A percentile compares a stretch with the other conserved stretches of the same genome.
phyloP scores from a whole-genome alignment of 768 basidiomycete species.

The Megacollybia marginata region DNA sequence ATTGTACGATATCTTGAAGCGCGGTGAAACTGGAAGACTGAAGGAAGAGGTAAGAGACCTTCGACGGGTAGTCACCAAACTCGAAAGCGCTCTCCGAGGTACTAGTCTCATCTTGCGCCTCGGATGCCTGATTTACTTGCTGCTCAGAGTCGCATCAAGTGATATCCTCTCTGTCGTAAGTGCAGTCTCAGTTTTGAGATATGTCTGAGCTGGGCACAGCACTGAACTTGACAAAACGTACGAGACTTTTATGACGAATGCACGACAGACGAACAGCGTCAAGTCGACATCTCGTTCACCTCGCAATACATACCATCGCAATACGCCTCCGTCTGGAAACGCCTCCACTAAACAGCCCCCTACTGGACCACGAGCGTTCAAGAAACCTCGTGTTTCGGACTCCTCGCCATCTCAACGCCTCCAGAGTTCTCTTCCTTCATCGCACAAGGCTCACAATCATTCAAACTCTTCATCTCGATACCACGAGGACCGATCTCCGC shows the following conservation, averaged over 20 bases:
- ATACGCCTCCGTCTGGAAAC: conserved; percentile 17
- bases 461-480: conserved; percentile 2
- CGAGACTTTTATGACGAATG: conserved; percentile 44
- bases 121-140: conserved; percentile 1
- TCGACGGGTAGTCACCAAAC: conserved; percentile 54
- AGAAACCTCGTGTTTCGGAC: conserved; percentile 71
- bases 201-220: conserved; percentile 25
- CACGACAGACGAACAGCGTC: conserved; percentile 32
- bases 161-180: conserved; percentile 67
- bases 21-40: conserved; percentile 69
- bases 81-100: conserved; percentile 79
- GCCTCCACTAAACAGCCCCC: conserved; percentile 51
- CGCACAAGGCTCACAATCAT: not conserved
- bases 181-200: conserved; percentile 7
- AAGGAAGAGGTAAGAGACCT: conserved; percentile 77
- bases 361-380: conserved; percentile 75
- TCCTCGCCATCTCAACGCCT: conserved; percentile 20
- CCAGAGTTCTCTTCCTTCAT: conserved; percentile 10
- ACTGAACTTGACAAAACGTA: conserved; percentile 74
- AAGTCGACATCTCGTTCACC: conserved; percentile 40
- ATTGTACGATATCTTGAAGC: conserved; percentile 66
- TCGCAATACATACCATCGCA: conserved; percentile 35
- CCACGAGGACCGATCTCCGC: conserved; percentile 3
- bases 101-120: conserved; percentile 12
- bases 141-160: conserved; percentile 68